A percentile compares a stretch with the other conserved stretches of the same genome.
phyloP scores from a whole-genome alignment of 345 rosid species.

The Ceriops zippeliana region DNA sequence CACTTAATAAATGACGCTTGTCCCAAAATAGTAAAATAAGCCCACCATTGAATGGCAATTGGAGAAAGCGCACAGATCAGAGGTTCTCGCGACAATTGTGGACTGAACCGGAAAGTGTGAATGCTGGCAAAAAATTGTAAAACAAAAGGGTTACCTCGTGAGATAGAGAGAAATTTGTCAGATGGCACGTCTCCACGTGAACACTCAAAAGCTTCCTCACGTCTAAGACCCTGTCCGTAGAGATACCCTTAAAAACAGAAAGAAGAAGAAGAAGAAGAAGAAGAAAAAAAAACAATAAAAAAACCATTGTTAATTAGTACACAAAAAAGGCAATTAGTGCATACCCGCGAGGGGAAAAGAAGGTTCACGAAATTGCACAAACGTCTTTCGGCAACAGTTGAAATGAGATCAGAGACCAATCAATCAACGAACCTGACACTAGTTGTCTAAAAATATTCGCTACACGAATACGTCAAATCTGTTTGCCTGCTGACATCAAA shows the following conservation, averaged over 20 bases:
- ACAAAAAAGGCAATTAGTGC: no score
- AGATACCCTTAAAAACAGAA: conserved; percentile 20
- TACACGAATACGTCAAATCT: no score
- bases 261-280: neutral
- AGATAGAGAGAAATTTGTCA: conserved; percentile 32
- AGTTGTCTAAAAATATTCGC: no score
- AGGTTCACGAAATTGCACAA: neutral
- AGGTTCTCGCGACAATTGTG: neutral
- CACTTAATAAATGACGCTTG: neutral
- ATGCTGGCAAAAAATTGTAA: no score
- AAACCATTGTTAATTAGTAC: no score
- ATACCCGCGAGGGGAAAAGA: neutral
- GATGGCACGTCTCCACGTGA: conserved; percentile 30
- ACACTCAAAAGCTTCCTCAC: conserved; percentile 31
- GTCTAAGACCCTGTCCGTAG: conserved; percentile 35
- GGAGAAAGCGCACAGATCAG: neutral
- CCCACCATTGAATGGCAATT: neutral
- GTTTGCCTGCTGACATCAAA: no score
- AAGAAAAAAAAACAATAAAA: no score
- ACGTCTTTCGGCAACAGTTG: no score
- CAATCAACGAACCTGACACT: no score
- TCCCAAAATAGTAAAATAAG: no score
- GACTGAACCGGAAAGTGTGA: neutral
- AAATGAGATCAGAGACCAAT: no score
- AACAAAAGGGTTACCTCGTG: conserved; percentile 23